Evolutionary conservation across 371 early-diverging fungal genomes (phyloP), one percentile per base, ranked within the genome.

Genomic region (Mortierella sp.): DNA sequence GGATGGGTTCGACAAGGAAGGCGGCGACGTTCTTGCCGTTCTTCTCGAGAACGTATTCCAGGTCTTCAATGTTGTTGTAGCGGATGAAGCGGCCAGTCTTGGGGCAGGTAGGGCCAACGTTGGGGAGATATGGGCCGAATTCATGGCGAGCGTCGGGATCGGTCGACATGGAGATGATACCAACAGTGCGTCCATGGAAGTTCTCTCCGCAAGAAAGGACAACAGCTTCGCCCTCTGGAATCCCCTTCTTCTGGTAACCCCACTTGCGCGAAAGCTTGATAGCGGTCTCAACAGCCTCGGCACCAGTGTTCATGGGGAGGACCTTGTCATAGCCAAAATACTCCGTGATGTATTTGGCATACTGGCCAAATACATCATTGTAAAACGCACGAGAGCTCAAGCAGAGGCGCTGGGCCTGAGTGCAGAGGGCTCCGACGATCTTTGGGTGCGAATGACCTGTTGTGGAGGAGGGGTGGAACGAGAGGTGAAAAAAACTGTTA

Each of bases 201-300:
- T 98, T 98, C 72, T 93, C 89, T 28, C 84, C 84, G 70, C 91
- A 91, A 42, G 94, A 87, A 46, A 97, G 82, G 7, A 98, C 85
- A 56, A 98, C 88, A 38, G 96, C 96, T 58, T 95, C 76, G 65
- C 92, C 88, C 48, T 87, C 85, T 18, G 91, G 87, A 46, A 98
- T 92, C 12, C 91, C 89, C 87, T 98, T 98, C 84, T 93, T 91
- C 60, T 85, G 65, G 83, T 97, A 97, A 19, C 93, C 99, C 98
- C 98, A 98, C 81, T 93, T 93, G 74, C 99, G 91, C 46, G 98
- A 93, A n/a, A 98, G 88, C 85, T 98, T 98, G 80, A 98, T 90
- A 19, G 96, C 99, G 8, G 99, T 97, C 80, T 98, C 99, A 24
- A 98, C 98, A 12, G 96, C 98, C 78, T 98, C 99, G 59, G 97